Evolutionary conservation across 805 yeast genomes (phyloP), one percentile per base, ranked within the genome.

Genomic region (Saturnispora galanensis): DNA sequence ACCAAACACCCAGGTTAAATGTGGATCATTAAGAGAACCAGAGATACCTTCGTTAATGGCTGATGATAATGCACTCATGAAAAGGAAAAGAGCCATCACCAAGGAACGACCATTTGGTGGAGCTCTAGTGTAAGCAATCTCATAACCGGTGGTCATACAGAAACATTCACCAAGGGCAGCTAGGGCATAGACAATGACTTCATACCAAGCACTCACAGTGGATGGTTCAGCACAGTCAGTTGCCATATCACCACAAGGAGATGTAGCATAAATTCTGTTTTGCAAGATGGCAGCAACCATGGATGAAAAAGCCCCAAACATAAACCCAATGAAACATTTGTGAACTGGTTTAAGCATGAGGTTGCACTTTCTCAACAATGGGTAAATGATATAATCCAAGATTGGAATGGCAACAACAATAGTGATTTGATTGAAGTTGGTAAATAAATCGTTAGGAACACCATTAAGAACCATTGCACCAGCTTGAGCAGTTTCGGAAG

Each of bases 361-460:
- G 29, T 61, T 60, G 42, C 54, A 47, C 55, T 59, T 70, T 57
- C 76, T 65, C 41, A 74, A 56, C 3, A 60, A 34, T 47, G 80
- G 79, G 52, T 75, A 75, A 18, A 75, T 31, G n/a, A 59, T 41
- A 48, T 67, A 60, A 53, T 75, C 77, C 52, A 74, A 62, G 39
- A 74, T 62, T 48, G 79, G 80, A 45, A 75, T 66, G 46, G 70
- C 60, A 39, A 73, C 63, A 50, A 75, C 70, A 51, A 74, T 75
- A 15, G 79, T 69, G 47, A 75, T 64, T 39, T 77, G 77, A 52
- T 75, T 74, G 63, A 75, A 73, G 54, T 73, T 74, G 50, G 63
- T 68, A 62, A 74, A 71, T 52, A 74, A 66, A 64, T 75, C 80
- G 53, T 74, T 75, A 48, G 79, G 79, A 52, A 75, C 76, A 40